phyloP scores from a whole-genome alignment of 371 early-diverging fungal species.

The Mucor irregularis region DNA sequence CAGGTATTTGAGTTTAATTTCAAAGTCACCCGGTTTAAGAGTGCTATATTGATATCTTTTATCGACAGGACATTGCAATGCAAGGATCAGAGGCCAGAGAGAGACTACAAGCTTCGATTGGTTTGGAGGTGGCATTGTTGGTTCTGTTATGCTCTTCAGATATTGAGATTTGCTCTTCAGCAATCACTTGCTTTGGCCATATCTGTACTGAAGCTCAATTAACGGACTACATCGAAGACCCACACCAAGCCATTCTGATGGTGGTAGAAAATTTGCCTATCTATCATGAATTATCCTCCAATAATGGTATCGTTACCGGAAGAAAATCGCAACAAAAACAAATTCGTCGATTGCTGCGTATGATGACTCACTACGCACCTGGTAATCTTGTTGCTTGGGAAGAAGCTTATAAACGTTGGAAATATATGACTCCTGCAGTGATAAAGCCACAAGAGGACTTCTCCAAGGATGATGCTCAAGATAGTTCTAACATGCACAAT shows the following conservation, averaged over 20 bases:
- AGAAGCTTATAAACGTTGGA: conserved; percentile 84
- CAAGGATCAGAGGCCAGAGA: conserved; percentile 63
- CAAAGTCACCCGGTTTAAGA: too few species aligned
- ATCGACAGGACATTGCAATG: conserved; percentile 41
- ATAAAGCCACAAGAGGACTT: conserved; percentile 51
- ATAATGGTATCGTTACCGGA: conserved; percentile 64
- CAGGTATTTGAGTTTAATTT: too few species aligned
- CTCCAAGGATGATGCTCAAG: conserved; percentile 33
- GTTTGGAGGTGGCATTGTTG: conserved; percentile 76
- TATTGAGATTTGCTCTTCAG: conserved; percentile 68
- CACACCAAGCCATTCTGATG: conserved; percentile 56
- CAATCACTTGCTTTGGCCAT: conserved; percentile 63
- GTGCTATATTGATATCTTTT: background rate
- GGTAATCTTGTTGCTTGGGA: conserved; percentile 88
- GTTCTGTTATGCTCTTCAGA: conserved; percentile 78
- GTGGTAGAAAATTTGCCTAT: conserved; percentile 72
- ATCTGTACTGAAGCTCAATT: conserved; percentile 64
- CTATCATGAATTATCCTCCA: conserved; percentile 69
- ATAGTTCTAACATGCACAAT: conserved; percentile 1
- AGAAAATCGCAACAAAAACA: conserved; percentile 80
- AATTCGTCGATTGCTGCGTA: conserved; percentile 69
- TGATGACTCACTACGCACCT: conserved; percentile 68
- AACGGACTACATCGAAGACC: conserved; percentile 60
- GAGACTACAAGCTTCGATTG: conserved; percentile 68
- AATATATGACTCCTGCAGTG: conserved; percentile 58